These are phyloP conservation scores for Tothia fuscella DNA, from an alignment of 2,329 filamentous ascomycete genomes.

Conservation along the genomic window DNA sequence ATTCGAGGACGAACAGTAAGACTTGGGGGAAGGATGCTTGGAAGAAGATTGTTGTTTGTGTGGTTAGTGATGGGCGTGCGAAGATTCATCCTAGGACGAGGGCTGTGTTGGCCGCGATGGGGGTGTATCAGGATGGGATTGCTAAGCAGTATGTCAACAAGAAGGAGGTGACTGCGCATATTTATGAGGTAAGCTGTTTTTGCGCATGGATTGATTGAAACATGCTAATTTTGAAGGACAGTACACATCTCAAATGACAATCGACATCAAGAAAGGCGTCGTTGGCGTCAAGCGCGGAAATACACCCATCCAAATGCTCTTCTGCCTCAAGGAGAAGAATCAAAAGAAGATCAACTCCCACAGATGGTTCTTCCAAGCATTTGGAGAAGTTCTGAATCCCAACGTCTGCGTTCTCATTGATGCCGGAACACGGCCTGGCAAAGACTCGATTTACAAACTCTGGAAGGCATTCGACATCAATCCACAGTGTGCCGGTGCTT, in stretches of 20 bases:
- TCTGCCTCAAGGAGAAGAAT: constrained; percentile 98
- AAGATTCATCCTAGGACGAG: constrained; percentile 92
- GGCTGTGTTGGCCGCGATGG: constrained; percentile 81
- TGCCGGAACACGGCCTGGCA: constrained; percentile 87
- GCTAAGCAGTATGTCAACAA: constrained; percentile 96
- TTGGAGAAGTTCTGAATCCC: constrained; percentile 80
- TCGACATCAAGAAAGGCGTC: constrained; percentile 81
- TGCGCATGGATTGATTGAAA: too few relatives aligned
- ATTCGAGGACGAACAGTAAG: constrained; percentile 80
- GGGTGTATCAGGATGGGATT: constrained; percentile 96
- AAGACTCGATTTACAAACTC: constrained; percentile 89
- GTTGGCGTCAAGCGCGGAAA: constrained; percentile 72
- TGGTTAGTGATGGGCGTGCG: constrained; percentile 90
- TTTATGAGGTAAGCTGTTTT: too few relatives aligned
- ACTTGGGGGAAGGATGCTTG: constrained; percentile 98
- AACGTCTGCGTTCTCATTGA: constrained; percentile 96
- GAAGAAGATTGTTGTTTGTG: constrained; percentile 99
- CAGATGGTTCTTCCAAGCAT: constrained; percentile 97
- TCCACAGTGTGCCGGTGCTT: constrained; percentile 94
- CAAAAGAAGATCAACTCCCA: constrained; percentile 99
- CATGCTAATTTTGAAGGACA: too few relatives aligned
- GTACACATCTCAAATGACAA: constrained; percentile 75
- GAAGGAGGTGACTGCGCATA: constrained; percentile 92
- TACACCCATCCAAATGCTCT: constrained; percentile 90
- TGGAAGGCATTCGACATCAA: constrained; percentile 98